Evolutionary conservation across 2,329 filamentous ascomycete species (phyloP), one percentile per base, ranked within the genome.

Genomic region (Fusarium armeniacum): DNA sequence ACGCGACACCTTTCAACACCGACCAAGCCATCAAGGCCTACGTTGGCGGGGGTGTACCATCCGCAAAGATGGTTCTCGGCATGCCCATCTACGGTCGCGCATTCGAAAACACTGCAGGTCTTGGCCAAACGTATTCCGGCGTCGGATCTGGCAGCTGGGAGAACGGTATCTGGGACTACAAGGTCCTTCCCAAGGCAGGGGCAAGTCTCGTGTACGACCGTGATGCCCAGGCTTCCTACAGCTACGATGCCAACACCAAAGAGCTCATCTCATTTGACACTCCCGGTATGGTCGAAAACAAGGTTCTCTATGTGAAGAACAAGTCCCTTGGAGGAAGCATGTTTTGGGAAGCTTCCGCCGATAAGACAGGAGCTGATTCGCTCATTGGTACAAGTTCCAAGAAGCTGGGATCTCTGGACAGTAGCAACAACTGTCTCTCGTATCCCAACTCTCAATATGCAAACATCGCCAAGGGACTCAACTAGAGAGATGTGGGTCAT

Each of bases 301-400:
- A 95, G 81, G 87, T 88, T 3, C 74, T 81, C 6, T 95, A 90
- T 76, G 86, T 93, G 68, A 84, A 85, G 77, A 75, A 80, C 46
- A 85, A 87, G 0, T 46, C 50, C 4, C 84, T 96, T 0, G 92
- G 90, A 5, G 93, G 93, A 20, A 89, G 86, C 24, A 95, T 96
- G 92, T 96, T 92, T 86, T 97, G 93, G 93, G 92, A 96, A 77
- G 89, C 87, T 12, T 92, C 89, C 62, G 88, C 84, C 4, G 93
- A 96, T 76, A 85, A 85, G 73, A 83, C 73, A 6, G 87, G 84
- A 16, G 80, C 78, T 12, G 83, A 84, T 4, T 92, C 89, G 70
- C 80, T 95, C 67, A 89, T 91, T 47, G 73, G 77, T n/a, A 84
- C 84, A 3, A 76, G 73, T 2, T 78, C 85, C 4, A 82, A 81